Percentiles rank a stretch among this genome's conserved stretches.
Conservation (phyloP, 106 monocot genomes). For the Allium cepa region DNA sequence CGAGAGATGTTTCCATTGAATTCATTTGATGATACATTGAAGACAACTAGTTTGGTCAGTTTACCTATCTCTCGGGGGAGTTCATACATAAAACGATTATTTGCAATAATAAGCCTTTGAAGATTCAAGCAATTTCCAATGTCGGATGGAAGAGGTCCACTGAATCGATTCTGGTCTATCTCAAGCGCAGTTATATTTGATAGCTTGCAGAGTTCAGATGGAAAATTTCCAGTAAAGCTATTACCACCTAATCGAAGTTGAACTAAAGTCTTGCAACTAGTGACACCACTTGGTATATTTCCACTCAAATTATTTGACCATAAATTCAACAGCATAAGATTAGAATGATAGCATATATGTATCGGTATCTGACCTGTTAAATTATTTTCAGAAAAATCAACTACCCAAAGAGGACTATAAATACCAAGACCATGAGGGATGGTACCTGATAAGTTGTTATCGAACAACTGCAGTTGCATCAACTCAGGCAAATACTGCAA, state of each 20-base stretch:
- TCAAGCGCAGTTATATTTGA: slow-evolving; percentile 61
- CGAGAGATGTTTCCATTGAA: slow-evolving; percentile 51
- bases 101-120: slow-evolving; percentile 61
- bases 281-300: slow-evolving; percentile 58
- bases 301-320: slow-evolving; percentile 70
- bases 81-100: slow-evolving; percentile 60
- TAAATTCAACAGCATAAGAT: slow-evolving; percentile 71
- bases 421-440: slow-evolving; percentile 71
- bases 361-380: slow-evolving; percentile 66
- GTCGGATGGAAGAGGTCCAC: slow-evolving; percentile 69
- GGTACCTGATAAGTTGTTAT: slow-evolving; percentile 66
- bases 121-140: slow-evolving; percentile 61
- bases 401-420: slow-evolving; percentile 79
- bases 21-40: slow-evolving; percentile 81
- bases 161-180: slow-evolving; percentile 73
- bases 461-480: slow-evolving; percentile 72
- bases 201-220: slow-evolving; percentile 62
- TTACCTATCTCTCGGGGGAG: slow-evolving; percentile 71
- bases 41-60: slow-evolving; percentile 58
- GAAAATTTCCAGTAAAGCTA: slow-evolving; percentile 77
- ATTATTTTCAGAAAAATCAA: slow-evolving; percentile 83
- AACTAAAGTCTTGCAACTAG: slow-evolving; percentile 67
- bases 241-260: slow-evolving; percentile 80
- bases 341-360: slow-evolving; percentile 62
- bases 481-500: slow-evolving; percentile 65